phyloP scores from a whole-genome alignment of 2,329 filamentous ascomycete species.

The Magnaporthiopsis incrustans region DNA sequence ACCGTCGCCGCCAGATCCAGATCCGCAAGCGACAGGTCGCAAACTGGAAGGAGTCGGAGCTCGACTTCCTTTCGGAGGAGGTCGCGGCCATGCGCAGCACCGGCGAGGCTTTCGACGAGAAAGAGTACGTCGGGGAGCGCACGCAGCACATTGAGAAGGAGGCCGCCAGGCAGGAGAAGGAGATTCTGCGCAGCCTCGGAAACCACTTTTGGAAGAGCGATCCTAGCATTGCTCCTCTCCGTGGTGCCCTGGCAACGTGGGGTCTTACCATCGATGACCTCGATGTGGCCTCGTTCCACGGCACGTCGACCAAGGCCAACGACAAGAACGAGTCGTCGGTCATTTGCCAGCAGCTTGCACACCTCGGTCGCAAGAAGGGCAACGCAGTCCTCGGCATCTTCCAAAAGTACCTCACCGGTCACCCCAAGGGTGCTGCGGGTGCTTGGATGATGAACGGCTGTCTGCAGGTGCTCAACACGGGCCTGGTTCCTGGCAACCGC shows the following conservation, averaged over 20 bases:
- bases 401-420: constrained; percentile 98
- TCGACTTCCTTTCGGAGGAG: constrained; percentile 89
- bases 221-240: constrained; percentile 84
- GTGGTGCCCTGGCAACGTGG: constrained; percentile 94
- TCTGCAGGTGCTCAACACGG: constrained; percentile 88
- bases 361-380: constrained; percentile 91
- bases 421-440: constrained; percentile 97
- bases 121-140: constrained; percentile 80
- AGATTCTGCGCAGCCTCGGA: constrained; percentile 83
- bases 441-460: constrained; percentile 99
- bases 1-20: constrained; percentile 90
- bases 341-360: constrained; percentile 90
- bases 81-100: constrained; percentile 83
- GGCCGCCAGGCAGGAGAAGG: constrained; percentile 83
- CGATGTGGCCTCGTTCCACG: constrained; percentile 94
- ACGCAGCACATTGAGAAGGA: constrained; percentile 81
- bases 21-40: constrained; percentile 90
- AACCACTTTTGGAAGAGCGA: constrained; percentile 99
- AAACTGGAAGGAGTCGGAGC: constrained; percentile 91
- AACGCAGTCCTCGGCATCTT: constrained; percentile 95
- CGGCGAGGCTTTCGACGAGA: constrained; percentile 65
- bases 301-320: constrained; percentile 95
- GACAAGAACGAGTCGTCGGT: constrained; percentile 99
- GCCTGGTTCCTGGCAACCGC: constrained; percentile 91
- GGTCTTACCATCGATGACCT: constrained; percentile 96